phyloP scores from a whole-genome alignment of 2,329 filamentous ascomycete species.

The Aspergillaceae sp. region DNA sequence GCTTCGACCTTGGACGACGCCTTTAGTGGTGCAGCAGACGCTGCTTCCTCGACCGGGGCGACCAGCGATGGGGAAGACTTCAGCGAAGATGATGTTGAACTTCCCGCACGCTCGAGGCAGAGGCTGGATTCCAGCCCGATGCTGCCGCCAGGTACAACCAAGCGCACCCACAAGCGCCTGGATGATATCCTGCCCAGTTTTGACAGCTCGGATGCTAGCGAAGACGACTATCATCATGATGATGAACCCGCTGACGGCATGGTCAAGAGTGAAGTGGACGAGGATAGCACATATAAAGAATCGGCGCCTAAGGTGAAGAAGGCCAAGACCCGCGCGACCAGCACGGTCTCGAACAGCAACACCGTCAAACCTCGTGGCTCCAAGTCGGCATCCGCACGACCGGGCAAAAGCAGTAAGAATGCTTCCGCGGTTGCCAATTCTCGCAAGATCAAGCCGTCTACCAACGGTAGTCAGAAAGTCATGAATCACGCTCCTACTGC shows the following conservation, averaged over 20 bases:
- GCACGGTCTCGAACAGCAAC: constrained; percentile 17
- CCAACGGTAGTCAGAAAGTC: constrained; percentile 34
- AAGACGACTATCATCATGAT: constrained; percentile 47
- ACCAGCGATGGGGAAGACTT: constrained; percentile 64
- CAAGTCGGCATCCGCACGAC: constrained; percentile 20
- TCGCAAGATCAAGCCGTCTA: constrained; percentile 31
- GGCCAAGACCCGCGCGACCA: constrained; percentile 40
- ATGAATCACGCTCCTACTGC: constrained; percentile 1
- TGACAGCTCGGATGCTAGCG: constrained; percentile 53
- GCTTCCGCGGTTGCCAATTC: constrained; percentile 18
- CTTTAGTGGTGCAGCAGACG: constrained; percentile 81
- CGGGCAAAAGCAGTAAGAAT: constrained; percentile 28
- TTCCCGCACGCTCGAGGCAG: constrained; percentile 37
- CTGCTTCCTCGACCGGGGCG: constrained; percentile 72
- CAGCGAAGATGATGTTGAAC: constrained; percentile 55
- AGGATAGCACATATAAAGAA: constrained; percentile 28
- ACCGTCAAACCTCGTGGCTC: constrained; percentile 17
- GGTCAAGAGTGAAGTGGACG: constrained; percentile 49
- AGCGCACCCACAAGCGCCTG: constrained; percentile 40
- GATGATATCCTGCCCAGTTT: constrained; percentile 49
- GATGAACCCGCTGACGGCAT: constrained; percentile 45
- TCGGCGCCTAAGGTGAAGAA: constrained; percentile 42
- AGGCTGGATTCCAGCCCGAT: constrained; percentile 33
- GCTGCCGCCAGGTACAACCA: constrained; percentile 37
- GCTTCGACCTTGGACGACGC: constrained; percentile 90